Percentiles rank a stretch among this genome's conserved stretches.
Evolutionary conservation across 192 early-diverging fungal species (phyloP).

Genomic region (Glomus cerebriforme): DNA sequence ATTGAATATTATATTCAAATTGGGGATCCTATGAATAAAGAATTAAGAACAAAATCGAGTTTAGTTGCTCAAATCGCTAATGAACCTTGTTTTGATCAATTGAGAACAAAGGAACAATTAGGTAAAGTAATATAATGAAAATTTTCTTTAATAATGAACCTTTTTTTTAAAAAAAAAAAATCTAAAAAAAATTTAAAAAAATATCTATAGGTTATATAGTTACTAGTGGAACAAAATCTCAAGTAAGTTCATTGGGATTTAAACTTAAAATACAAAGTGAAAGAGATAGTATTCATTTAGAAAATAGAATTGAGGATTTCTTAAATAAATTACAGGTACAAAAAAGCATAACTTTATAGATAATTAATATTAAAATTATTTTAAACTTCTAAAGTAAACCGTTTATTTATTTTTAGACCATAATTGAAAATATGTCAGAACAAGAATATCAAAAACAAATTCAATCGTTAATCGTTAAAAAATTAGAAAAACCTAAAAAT

Average conservation of each 20-base stretch:
- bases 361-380: not conserved
- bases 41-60: slow-evolving; percentile 64
- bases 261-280: slow-evolving; percentile 89
- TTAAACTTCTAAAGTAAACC: not conserved
- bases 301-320: slow-evolving; percentile 79
- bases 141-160: slow-evolving; percentile 75
- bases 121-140: slow-evolving; percentile 49
- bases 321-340: slow-evolving; percentile 58
- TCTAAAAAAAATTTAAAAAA: too few relatives aligned
- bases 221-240: too few relatives aligned
- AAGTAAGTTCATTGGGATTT: too few relatives aligned
- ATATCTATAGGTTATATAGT: too few relatives aligned
- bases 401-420: slow-evolving; percentile 25
- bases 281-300: slow-evolving; percentile 74
- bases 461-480: slow-evolving; percentile 67
- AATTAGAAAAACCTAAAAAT: slow-evolving; percentile 87
- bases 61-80: slow-evolving; percentile 80
- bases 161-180: slow-evolving; percentile 71
- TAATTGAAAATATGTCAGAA: slow-evolving; percentile 67
- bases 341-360: slow-evolving; percentile 44
- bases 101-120: slow-evolving; percentile 88
- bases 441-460: slow-evolving; percentile 76
- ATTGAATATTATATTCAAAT: slow-evolving; percentile 84
- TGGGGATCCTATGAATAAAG: slow-evolving; percentile 66
- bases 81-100: slow-evolving; percentile 90